Base-by-base conservation (phyloP, 305 asterid species). In the Ilex paraguariensis region DNA sequence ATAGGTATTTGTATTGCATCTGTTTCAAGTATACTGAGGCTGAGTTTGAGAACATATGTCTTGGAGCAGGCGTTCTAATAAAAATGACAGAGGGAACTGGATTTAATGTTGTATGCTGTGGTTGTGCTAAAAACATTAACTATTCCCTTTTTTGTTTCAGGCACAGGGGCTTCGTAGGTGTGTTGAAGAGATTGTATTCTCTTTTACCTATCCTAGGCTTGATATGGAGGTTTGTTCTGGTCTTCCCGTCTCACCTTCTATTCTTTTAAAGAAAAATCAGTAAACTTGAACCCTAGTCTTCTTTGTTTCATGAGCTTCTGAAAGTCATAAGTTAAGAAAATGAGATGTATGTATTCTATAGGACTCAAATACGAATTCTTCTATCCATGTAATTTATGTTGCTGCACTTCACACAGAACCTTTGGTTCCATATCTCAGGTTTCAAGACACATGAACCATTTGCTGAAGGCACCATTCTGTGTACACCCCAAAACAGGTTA, bases 401-500 rank as follows among this genome's bases (percentile, higher is more conserved):
- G 3, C 5, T 5, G 15, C 13, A 46, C 52, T 13, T 46, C 52
- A 46, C 52, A 46, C 52, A 13, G 15, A 46, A 10, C 3, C 33
- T 16, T 7, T 36, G 21, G 36, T 58, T 5, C 42, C 9, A 16
- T 33, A 52, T 66, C 62, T 72, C 83, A 92, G 96, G 99, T 93
- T 60, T 87, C 99, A 2, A 87, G 75, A 70, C 96, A 93, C 80
- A 87, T 74, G 87, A 93, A 90, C 66, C 99, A 93, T 77, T 81
- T 93, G 75, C 84, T 93, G 73, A 93, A 93, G 77, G 99, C 96
- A 46, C 97, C 97, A 60, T 93, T 93, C 76, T 93, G 97, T 64
- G 54, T 93, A 69, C 99, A 87, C 80, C 99, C 97, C 0, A 86
- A 90, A 82, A 93, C 97, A 90, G 97, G 97, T 86, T 59, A 56